These are phyloP conservation scores for Leishmania arabica DNA, from an alignment of 208 protist species.

Conservation along the genomic window DNA sequence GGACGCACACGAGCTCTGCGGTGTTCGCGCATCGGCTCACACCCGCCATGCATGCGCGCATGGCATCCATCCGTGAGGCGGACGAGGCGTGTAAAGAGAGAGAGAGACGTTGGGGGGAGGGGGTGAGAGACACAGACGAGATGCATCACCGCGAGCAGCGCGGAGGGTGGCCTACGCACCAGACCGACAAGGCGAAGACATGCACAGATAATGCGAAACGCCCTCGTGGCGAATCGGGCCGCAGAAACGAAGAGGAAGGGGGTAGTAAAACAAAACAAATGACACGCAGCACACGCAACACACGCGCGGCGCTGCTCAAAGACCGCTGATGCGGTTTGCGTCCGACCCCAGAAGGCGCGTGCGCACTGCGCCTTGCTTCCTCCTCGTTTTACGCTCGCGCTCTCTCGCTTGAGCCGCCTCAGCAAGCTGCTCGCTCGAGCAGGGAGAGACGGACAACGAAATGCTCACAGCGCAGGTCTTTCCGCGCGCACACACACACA, in stretches of 20 bases:
- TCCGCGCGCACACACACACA: background rate
- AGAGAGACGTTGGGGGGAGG: too few relatives aligned
- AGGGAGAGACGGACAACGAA: background rate
- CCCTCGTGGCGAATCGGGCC: background rate
- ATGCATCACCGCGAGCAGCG: background rate
- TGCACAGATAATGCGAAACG: background rate
- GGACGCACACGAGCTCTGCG: background rate
- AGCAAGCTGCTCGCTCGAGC: background rate
- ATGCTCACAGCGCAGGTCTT: background rate
- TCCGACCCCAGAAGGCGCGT: background rate
- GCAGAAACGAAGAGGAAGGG: background rate
- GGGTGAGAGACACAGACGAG: background rate
- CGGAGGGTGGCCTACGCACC: background rate
- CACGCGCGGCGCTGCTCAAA: background rate
- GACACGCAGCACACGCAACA: background rate
- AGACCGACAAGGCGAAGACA: background rate
- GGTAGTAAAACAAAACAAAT: background rate
- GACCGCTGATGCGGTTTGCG: background rate
- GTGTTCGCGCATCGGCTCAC: too few relatives aligned
- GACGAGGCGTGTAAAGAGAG: background rate
- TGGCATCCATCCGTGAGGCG: background rate
- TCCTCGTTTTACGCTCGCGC: background rate
- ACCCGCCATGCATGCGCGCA: background rate
- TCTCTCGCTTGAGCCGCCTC: background rate
- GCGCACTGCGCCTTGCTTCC: background rate